Evolutionary conservation across 306 rosid genomes (phyloP), one percentile per base, ranked within the genome.

Genomic region (Dryas alaskensis): DNA sequence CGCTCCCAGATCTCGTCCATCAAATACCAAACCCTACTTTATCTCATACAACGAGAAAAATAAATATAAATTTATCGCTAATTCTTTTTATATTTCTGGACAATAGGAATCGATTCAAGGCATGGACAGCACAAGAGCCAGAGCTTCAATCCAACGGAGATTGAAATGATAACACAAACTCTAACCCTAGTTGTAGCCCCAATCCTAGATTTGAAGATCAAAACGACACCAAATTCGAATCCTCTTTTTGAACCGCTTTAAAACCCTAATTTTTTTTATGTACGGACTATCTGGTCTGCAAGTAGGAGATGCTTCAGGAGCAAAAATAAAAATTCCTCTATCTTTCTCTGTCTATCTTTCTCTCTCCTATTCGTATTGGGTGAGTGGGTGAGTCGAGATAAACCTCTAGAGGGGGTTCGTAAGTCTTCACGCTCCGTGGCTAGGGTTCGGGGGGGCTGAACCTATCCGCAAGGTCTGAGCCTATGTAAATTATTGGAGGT

Each of bases 1-100:
- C 89, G 83, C 81, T 92, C 98, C 98, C 98, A 92, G 88, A 92
- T 92, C 96, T 90, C 98, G 73, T 92, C 98, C 98, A 92, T 92
- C 80, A 88, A 89, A 86, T 83, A 79, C 59, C 82, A 73, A 65
- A 71, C 81, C 79, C 72, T 81, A 78, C 82, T 49, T 60, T 53
- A 78, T 87, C 86, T 81, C 89, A 89, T 86, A 84, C 78, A 86
- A 82, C 78, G 67, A 69, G 6, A 44, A 10, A 64, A 42, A 1
- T 7, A 2, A 60, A 19, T 1, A 19, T 1, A 40, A 52, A 44
- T 49, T 42, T 19, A 8, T 63, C 37, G 3, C 50, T 7, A 46
- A 16, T 6, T 22, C 12, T 42, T 17, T 5, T 42, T 60, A 2
- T 39, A 7, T 16, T 39, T 37, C 37, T 31, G 37, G 4, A 67